phyloP scores from a whole-genome alignment of 2,329 filamentous ascomycete genomes.

The Fusarium sp. region DNA sequence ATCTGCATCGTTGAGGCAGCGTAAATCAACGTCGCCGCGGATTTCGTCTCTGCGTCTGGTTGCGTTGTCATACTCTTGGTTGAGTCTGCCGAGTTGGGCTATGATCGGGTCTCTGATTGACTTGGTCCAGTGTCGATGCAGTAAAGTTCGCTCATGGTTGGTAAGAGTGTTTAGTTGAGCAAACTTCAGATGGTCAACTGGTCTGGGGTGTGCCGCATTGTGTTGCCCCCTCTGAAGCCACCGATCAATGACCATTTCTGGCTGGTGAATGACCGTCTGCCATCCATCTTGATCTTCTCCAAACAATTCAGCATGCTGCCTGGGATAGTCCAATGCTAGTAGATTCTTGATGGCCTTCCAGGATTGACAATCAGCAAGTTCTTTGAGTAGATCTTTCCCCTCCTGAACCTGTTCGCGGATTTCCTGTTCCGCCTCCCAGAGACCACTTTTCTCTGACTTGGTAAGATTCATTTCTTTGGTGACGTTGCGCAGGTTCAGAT shows the following conservation, averaged over 20 bases:
- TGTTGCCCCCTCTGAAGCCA: background rate
- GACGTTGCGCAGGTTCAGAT: background rate
- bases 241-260: conserved; percentile 1
- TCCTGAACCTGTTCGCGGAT: conserved; percentile 1
- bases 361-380: background rate
- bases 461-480: background rate
- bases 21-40: background rate
- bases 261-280: conserved; percentile 4
- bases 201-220: background rate
- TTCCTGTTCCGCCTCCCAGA: background rate
- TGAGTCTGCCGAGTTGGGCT: background rate
- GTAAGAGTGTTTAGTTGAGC: background rate
- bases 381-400: background rate
- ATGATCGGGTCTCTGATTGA: conserved; percentile 4
- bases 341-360: background rate
- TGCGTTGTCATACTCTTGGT: background rate
- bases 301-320: background rate
- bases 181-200: background rate
- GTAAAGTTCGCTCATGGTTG: background rate
- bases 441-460: background rate
- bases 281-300: background rate
- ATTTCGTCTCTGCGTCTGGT: background rate
- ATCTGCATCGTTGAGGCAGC: background rate
- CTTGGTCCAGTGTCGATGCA: conserved; percentile 1
- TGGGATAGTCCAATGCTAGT: background rate